Percentiles rank a stretch among this genome's conserved stretches.
Conservation (phyloP, 257 asterid species). For the Nicotiana knightiana region DNA sequence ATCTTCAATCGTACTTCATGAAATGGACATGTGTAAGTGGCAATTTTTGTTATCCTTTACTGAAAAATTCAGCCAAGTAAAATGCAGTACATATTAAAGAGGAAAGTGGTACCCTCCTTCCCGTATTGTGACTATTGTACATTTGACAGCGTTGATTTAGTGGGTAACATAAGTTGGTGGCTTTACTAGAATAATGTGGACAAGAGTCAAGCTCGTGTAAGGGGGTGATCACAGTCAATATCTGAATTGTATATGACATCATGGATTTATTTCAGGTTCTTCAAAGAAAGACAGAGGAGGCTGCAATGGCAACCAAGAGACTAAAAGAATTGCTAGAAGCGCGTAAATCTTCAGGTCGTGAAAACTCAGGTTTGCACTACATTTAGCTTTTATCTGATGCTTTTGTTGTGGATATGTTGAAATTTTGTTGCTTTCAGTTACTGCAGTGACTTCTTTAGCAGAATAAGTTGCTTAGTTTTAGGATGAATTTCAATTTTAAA, state of each 20-base stretch:
- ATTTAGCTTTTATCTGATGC: slow-evolving; percentile 11
- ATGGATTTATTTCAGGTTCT: slow-evolving; percentile 66
- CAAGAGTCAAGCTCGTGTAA: background rate
- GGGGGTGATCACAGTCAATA: background rate
- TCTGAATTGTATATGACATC: background rate
- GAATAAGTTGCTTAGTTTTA: too few species aligned
- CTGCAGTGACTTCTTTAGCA: too few species aligned
- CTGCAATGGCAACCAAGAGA: slow-evolving; percentile 98
- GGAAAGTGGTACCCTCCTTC: background rate
- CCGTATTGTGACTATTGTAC: background rate
- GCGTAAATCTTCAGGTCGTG: slow-evolving; percentile 87
- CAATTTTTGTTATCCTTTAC: background rate
- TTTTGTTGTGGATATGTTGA: background rate
- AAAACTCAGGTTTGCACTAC: slow-evolving; percentile 56
- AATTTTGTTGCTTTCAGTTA: too few species aligned
- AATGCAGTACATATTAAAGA: background rate
- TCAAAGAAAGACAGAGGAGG: slow-evolving; percentile 98
- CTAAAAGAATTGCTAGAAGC: slow-evolving; percentile 97
- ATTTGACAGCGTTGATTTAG: background rate
- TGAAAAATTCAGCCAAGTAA: background rate
- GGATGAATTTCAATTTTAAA: too few species aligned
- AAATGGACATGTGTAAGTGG: background rate
- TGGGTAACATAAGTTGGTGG: background rate
- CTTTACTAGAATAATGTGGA: background rate
- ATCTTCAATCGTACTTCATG: background rate